Evolutionary conservation across 345 rosid genomes (phyloP), one percentile per base, ranked within the genome.

Genomic region (Bruguiera parviflora): DNA sequence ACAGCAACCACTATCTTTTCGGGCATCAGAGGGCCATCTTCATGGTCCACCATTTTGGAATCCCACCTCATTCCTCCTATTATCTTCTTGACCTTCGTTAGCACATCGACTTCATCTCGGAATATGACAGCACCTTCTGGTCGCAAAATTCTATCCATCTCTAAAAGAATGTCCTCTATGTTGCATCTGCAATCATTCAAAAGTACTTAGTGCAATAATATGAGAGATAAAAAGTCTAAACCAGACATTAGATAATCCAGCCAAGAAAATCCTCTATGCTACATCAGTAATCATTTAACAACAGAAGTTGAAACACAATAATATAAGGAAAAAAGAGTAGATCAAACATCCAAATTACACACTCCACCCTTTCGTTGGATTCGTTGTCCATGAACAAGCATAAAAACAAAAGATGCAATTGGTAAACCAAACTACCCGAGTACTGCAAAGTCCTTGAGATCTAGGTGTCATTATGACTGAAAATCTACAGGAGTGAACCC

Each of bases 101-200:
- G 81, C 65, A 81, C 84, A 43, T 96, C 96, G 0, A 96, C 99
- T 71, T 92, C 95, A 61, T 92, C 99, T 0, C 98, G 82, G 84
- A 92, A 65, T 71, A 96, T 89, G 61, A 92, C 89, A 0, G 99
- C 96, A 49, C 99, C 99, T 86, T 92, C 99, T 56, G 99, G 99
- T 25, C 99, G 89, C 68, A 96, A 73, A 75, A 96, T 89, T 52
- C 99, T 70, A 71, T 96, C 99, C 99, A 96, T 90, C 92, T 96
- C 98, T 64, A 96, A 74, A 31, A 96, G 90, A 84, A 96, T 89
- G 73, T 89, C 98, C 76, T 90, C 98, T 16, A 72, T 73, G 57
- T 87, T 80, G 69, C 99, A 96, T 80, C 99, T 96, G 80, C 63
- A 71, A 13, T 63, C 63, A 63, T 43, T 24, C 6, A 22, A n/a